Evolutionary conservation across 495 filamentous ascomycete species (phyloP).

Genomic region (Friedmanniomyces simplex): DNA sequence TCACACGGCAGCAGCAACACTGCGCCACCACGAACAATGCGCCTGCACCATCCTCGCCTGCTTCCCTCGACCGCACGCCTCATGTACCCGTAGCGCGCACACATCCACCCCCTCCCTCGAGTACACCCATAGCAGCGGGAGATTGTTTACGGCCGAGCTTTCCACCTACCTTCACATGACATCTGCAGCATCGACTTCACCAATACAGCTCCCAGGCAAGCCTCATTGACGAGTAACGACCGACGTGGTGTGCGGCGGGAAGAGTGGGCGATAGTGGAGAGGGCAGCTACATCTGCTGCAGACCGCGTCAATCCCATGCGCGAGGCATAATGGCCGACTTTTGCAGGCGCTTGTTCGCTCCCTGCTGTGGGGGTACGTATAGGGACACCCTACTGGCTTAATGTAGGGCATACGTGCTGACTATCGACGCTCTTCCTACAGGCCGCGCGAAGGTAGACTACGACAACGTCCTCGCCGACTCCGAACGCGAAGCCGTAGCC

Average conservation of each 20-base stretch:
- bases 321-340: background rate
- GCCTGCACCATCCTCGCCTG: too few species aligned
- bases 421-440: conserved; percentile 25
- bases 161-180: background rate
- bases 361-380: conserved; percentile 14
- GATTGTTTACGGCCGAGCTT: background rate
- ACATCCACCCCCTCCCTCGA: too few species aligned
- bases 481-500: conserved; percentile 92
- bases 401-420: background rate
- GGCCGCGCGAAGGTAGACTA: conserved; percentile 90
- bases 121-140: background rate
- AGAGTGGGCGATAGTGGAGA: background rate
- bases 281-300: conserved; percentile 1
- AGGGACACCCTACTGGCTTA: background rate
- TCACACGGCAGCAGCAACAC: too few species aligned
- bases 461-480: conserved; percentile 90
- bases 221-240: background rate
- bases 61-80: too few species aligned
- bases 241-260: background rate
- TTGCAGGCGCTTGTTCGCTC: background rate
- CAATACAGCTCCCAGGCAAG: background rate
- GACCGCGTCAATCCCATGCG: background rate
- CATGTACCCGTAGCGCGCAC: too few species aligned
- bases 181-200: background rate
- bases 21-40: too few species aligned